Evolutionary conservation across 345 rosid species (phyloP).

Genomic region (Isatis tinctoria): DNA sequence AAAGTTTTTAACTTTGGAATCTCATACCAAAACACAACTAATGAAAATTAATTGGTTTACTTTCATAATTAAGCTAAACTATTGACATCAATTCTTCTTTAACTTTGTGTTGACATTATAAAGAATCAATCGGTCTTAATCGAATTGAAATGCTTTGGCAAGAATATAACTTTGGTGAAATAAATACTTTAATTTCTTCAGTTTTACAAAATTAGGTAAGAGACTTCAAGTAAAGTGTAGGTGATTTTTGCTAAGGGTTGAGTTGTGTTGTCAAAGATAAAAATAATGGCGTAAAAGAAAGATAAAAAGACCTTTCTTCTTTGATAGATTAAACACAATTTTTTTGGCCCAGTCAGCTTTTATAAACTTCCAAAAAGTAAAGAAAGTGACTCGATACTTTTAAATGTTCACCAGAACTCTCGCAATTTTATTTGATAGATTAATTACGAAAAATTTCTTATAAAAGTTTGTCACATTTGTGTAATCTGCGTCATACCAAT

Average conservation of each 20-base stretch:
- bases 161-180: neutral
- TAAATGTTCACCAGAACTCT: neutral
- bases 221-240: neutral
- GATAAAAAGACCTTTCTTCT: neutral
- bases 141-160: neutral
- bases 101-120: neutral
- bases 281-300: conserved; percentile 2
- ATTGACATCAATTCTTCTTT: neutral
- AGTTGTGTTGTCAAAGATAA: conserved; percentile 9
- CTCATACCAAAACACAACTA: no score
- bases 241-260: neutral
- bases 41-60: no score
- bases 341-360: neutral
- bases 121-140: neutral
- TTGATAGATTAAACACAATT: neutral
- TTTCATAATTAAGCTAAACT: no score
- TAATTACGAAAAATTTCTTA: neutral
- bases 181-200: neutral
- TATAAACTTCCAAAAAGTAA: neutral
- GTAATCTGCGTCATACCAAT: no score
- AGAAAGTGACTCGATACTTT: neutral
- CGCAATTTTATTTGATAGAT: neutral
- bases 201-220: conserved; percentile 1
- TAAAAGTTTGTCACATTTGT: no score
- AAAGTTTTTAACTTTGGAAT: no score